Percentiles rank a stretch among this genome's conserved stretches.
Conservation (phyloP, 306 rosid genomes). For the Lotus japonicus region DNA sequence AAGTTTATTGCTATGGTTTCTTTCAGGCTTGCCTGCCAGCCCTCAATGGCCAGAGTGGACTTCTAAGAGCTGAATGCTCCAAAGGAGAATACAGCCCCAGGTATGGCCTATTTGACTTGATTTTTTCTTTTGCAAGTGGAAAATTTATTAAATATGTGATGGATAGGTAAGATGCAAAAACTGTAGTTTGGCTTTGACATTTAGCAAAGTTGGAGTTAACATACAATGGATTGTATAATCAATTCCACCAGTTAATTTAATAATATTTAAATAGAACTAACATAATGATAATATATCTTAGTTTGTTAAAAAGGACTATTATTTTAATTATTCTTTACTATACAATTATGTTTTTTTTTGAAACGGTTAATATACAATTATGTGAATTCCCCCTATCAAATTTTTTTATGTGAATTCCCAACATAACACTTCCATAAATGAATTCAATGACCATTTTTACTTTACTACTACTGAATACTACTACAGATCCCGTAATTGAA, state of each 20-base stretch:
- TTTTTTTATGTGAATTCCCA: no score
- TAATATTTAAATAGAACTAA: neutral
- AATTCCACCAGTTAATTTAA: neutral
- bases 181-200: neutral
- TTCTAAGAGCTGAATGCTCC: slow-evolving; percentile 47
- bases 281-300: neutral
- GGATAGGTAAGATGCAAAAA: neutral
- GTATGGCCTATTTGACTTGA: slow-evolving; percentile 8
- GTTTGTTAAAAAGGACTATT: neutral
- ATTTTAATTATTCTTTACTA: neutral
- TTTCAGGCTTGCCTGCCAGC: slow-evolving; percentile 54
- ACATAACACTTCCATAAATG: no score
- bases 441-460: no score
- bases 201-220: neutral
- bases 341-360: no score
- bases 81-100: slow-evolving; percentile 26
- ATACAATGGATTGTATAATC: neutral
- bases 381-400: no score
- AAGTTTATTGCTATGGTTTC: slow-evolving; percentile 1
- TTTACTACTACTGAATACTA: neutral
- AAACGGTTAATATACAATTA: no score
- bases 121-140: neutral
- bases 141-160: neutral
- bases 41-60: slow-evolving; percentile 43
- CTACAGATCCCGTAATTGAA: slow-evolving; percentile 16